Evolutionary conservation across 768 basidiomycete genomes (phyloP), one percentile per base, ranked within the genome.

Genomic region (Amanita exitialis): DNA sequence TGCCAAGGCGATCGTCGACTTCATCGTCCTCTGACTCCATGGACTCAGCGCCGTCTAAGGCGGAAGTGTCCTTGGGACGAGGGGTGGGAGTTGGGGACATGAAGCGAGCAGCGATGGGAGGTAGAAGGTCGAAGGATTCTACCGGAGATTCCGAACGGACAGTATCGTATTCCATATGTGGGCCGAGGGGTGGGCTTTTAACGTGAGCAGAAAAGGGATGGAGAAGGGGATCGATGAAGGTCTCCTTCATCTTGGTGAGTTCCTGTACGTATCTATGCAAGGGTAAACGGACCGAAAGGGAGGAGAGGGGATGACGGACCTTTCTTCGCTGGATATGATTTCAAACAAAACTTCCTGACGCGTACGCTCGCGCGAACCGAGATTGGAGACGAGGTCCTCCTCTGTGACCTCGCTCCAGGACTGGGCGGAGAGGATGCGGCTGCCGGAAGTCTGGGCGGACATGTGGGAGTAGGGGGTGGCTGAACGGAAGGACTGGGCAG

Each of bases 331-430:
- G 27, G 88, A 86, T 44, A 97, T 92, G 57, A 97, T 97, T 71
- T 97, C 94, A 73, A 91, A 96, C 23, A 97, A 67, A 5, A 97
- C 94, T 69, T 97, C 94, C 66, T 97, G 94, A 47, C 94, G 79
- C 35, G 94, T 96, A 52, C 94, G 80, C 64, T 97, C 94, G 54
- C 90, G 81, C 41, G 90, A 83, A n/a, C 92, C 90, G 32, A 97
- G 73, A 62, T 97, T 91, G 41, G 84, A 83, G 16, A 97, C 89
- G 38, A 97, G 79, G 66, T 97, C 94, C 51, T 90, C 91, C 64
- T 94, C 92, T 8, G 93, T 90, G 56, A 85, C 86, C 64, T 95
- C 90, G 61, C 90, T 94, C 94, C 94, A 97, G 16, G 86, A 89
- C 55, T 79, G 68, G 1, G 83, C 86, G 27, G 86, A 78, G 36